Conservation (phyloP, 164 flowering plant genomes). For the Nymphaea colorata region DNA sequence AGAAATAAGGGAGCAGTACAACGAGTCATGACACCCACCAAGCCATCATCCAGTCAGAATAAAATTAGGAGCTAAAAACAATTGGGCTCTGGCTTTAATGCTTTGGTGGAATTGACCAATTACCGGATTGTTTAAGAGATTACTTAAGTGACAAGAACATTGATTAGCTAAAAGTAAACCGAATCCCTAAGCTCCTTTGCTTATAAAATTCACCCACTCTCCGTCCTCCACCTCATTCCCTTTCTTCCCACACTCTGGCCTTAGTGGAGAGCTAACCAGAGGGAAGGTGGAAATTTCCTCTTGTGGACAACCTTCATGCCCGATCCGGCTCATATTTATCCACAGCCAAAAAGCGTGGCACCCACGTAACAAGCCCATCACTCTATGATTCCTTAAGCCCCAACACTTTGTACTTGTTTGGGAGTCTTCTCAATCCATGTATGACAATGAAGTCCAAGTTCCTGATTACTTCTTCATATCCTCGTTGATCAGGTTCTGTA, state of each 20-base stretch:
- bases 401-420: no score
- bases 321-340: no score
- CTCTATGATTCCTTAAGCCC: no score
- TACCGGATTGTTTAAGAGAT: neutral
- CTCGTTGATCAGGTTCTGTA: no score
- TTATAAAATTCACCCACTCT: neutral
- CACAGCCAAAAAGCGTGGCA: neutral
- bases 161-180: neutral
- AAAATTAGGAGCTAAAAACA: no score
- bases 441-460: no score
- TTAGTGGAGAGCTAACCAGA: neutral
- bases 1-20: neutral
- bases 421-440: no score
- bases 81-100: neutral
- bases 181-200: neutral
- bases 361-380: neutral
- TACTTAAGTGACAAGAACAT: neutral
- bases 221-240: neutral
- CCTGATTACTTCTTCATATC: no score
- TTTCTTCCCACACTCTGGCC: neutral
- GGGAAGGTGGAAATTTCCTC: neutral
- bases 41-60: neutral
- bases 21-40: neutral
- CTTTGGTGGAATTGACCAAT: neutral
- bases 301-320: no score